A percentile compares a stretch with the other conserved stretches of the same genome.
Evolutionary conservation across 768 basidiomycete species (phyloP).

Genomic region (Termitomyces sp.): DNA sequence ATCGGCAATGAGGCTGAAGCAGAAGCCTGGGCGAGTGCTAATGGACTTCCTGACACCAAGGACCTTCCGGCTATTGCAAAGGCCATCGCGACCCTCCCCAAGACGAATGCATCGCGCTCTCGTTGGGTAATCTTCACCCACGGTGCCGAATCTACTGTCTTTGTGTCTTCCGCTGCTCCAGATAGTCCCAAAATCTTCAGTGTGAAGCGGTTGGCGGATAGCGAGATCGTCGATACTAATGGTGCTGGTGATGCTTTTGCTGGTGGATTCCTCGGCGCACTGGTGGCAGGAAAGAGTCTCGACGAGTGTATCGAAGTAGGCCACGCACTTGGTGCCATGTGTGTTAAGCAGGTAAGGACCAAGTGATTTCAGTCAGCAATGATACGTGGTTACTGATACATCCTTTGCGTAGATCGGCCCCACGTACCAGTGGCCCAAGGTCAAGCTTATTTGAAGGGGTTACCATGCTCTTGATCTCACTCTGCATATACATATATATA

Average conservation of each 20-base stretch:
- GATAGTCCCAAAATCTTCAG: conserved; percentile 50
- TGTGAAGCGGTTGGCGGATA: conserved; percentile 53
- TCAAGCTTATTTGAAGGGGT: conserved; percentile 4
- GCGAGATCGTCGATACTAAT: conserved; percentile 91
- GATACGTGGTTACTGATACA: neutral
- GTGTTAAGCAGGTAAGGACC: conserved; percentile 65
- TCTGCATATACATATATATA: conserved; percentile 12
- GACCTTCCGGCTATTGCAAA: conserved; percentile 67
- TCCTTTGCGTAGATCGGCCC: conserved; percentile 1
- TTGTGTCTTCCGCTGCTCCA: conserved; percentile 58
- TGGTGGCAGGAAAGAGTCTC: conserved; percentile 70
- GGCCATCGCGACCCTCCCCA: conserved; percentile 68
- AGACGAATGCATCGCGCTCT: conserved; percentile 69
- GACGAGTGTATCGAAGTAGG: conserved; percentile 80
- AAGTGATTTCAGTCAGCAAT: neutral
- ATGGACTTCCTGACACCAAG: conserved; percentile 60
- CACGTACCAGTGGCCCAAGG: conserved; percentile 10
- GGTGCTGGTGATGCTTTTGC: conserved; percentile 98
- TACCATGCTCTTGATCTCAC: neutral
- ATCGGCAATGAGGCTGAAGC: conserved; percentile 96
- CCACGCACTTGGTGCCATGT: conserved; percentile 82
- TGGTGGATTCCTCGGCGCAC: conserved; percentile 90
- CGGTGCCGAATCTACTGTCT: conserved; percentile 72
- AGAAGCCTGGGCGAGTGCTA: conserved; percentile 73
- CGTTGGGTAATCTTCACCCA: conserved; percentile 91